These are phyloP conservation scores for Rhypophila decipiens DNA, from an alignment of 495 filamentous ascomycete genomes.

Conservation along the genomic window DNA sequence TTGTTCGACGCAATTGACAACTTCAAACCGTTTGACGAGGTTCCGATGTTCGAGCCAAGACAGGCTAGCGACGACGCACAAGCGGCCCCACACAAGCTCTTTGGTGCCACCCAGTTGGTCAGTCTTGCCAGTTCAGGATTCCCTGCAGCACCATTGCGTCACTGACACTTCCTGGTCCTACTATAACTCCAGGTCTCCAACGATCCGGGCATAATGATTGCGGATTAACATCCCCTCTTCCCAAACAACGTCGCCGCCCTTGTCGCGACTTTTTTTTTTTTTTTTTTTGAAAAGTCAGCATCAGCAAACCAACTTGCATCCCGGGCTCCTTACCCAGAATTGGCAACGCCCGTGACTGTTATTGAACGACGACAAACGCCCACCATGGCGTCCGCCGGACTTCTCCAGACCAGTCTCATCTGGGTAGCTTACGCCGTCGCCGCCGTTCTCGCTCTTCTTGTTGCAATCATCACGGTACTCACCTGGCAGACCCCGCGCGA, in stretches of 20 bases:
- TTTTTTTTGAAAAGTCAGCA: too few relatives aligned
- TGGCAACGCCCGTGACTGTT: neutral
- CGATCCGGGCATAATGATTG: too few relatives aligned
- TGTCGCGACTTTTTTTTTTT: too few relatives aligned
- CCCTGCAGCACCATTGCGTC: constrained; percentile 8
- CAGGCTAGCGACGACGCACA: neutral
- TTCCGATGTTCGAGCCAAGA: too few relatives aligned
- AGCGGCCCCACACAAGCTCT: constrained; percentile 14
- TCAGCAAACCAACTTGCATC: too few relatives aligned
- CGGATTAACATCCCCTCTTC: too few relatives aligned
- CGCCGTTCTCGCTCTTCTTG: constrained; percentile 59
- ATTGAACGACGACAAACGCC: neutral
- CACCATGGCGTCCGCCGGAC: constrained; percentile 50
- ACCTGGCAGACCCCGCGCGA: constrained; percentile 83
- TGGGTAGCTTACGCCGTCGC: constrained; percentile 88
- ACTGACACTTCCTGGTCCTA: too few relatives aligned
- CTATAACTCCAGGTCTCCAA: too few relatives aligned
- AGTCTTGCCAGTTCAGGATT: neutral
- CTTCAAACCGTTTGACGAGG: too few relatives aligned
- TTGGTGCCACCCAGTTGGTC: too few relatives aligned
- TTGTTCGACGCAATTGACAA: too few relatives aligned
- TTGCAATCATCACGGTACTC: constrained; percentile 76
- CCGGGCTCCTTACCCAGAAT: constrained; percentile 7
- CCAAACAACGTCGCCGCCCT: too few relatives aligned
- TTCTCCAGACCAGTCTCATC: constrained; percentile 78